phyloP scores from a whole-genome alignment of 257 asterid genomes.

The Cinchona pubescens region DNA sequence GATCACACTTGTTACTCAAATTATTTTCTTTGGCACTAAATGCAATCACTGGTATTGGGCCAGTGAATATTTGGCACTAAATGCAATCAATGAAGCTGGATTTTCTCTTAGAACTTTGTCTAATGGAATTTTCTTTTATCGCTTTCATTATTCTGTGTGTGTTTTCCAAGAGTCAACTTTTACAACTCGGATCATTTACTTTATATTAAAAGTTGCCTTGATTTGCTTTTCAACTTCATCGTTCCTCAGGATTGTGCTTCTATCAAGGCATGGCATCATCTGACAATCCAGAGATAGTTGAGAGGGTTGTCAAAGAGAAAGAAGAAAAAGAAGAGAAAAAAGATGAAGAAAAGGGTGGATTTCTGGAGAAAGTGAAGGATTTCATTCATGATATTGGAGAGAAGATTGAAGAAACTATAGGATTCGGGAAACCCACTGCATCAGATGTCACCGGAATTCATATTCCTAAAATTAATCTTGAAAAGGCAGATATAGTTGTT shows the following conservation, averaged over 20 bases:
- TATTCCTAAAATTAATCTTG: conserved; percentile 69
- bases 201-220: neutral
- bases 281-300: conserved; percentile 47
- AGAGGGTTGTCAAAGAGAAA: conserved; percentile 48
- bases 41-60: too few relatives aligned
- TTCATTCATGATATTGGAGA: conserved; percentile 86
- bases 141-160: too few relatives aligned
- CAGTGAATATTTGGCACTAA: too few relatives aligned
- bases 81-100: too few relatives aligned
- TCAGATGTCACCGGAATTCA: conserved; percentile 74
- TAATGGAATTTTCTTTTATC: too few relatives aligned
- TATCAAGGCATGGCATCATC: conserved; percentile 61
- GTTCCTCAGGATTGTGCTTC: neutral
- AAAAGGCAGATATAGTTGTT: conserved; percentile 71
- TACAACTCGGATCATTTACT: neutral
- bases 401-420: conserved; percentile 85
- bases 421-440: conserved; percentile 95
- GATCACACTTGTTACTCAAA: too few relatives aligned
- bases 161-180: neutral
- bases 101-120: too few relatives aligned
- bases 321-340: conserved; percentile 49
- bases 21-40: too few relatives aligned
- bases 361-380: conserved; percentile 72
- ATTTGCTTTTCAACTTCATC: too few relatives aligned
- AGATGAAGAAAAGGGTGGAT: conserved; percentile 71